Evolutionary conservation across 257 asterid genomes (phyloP), one percentile per base, ranked within the genome.

Genomic region (Verbascum thapsus): DNA sequence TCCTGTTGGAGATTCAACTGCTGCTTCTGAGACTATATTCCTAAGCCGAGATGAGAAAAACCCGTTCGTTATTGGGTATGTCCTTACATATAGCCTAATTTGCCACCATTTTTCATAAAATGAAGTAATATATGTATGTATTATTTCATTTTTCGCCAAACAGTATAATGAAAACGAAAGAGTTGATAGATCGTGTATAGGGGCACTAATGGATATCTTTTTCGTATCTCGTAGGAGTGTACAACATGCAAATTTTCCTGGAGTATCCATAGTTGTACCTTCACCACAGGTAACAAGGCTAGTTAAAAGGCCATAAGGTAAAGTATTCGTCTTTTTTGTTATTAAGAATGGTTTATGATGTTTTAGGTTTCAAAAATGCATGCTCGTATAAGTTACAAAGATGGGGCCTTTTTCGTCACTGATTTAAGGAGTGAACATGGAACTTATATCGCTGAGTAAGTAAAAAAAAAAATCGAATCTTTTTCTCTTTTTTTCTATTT

Each of bases 51-150:
- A 89, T 19, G 95, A 85, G 75, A 76, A 74, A 48, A 79, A 67
- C 7, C 94, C 96, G 8, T 78, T 53, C 71, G 69, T 81, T 19
- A 70, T 92, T 5, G 97, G 99, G 99, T 89, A 85, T 6, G 84
- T 17, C 54, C 52, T 16, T 35, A 16, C 17, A 37, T 13, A 40
- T 13, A 40, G 20, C 40, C 39, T 17, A 40, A 10, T 8, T n/a
- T 13, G 0, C 6, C 4, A 1, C 23, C 15, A 0, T 7, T 20
- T 6, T 41, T 7, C 17, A 34, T 45, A n/a, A 8, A 20, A 8
- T 16, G 10, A 12, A 10, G 26, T 13, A 16, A 17, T 35, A 3
- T 7, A 43, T 44, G n/a, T n/a, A n/a, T n/a, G n/a, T n/a, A n/a
- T n/a, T n/a, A n/a, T 50, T 32, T 55, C 54, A 44, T 23, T 58